Evolutionary conservation across 2,329 filamentous ascomycete genomes (phyloP).

Genomic region (Samsoniella hepiali): DNA sequence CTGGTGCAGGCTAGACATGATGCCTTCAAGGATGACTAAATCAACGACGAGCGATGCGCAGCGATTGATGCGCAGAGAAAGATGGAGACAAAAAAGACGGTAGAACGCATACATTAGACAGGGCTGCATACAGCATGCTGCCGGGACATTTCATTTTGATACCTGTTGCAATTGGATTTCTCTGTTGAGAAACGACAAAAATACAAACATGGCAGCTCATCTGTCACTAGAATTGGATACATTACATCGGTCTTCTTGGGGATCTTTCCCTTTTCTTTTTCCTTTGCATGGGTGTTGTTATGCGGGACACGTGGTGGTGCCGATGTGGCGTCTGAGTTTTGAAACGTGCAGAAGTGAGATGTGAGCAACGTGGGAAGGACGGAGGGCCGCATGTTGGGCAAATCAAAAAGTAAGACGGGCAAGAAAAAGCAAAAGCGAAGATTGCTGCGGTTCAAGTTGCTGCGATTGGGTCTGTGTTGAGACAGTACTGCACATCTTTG

Average conservation of each 20-base stretch:
- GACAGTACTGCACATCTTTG: too few relatives aligned
- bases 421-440: too few relatives aligned
- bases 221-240: not conserved
- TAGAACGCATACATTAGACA: slow-evolving; percentile 8
- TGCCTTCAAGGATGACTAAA: slow-evolving; percentile 39
- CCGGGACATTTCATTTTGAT: slow-evolving; percentile 7
- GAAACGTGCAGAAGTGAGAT: too few relatives aligned
- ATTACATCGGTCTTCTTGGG: not conserved
- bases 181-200: not conserved
- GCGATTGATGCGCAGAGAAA: not conserved
- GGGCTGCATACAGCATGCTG: not conserved
- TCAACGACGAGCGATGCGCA: not conserved
- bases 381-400: too few relatives aligned
- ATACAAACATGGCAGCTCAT: not conserved
- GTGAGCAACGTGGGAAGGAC: too few relatives aligned
- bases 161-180: not conserved
- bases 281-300: too few relatives aligned
- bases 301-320: too few relatives aligned
- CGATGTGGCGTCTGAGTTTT: too few relatives aligned
- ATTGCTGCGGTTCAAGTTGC: too few relatives aligned
- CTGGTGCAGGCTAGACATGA: slow-evolving; percentile 39
- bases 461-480: too few relatives aligned
- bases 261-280: too few relatives aligned
- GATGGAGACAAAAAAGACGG: not conserved
- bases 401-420: too few relatives aligned